phyloP scores from a whole-genome alignment of 176 grass and related monocot species.

The Carex pumila region DNA sequence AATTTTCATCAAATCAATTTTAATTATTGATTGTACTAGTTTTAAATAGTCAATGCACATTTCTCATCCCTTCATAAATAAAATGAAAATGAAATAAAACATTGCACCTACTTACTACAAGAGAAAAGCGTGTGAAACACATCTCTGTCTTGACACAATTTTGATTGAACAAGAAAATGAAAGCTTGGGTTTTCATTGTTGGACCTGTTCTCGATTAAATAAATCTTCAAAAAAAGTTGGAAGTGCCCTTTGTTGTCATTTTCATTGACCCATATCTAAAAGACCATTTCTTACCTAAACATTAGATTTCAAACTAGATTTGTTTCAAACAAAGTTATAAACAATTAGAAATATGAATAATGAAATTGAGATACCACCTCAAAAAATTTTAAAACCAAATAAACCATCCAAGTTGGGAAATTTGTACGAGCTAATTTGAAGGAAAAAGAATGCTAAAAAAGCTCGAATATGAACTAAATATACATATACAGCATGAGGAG shows the following conservation, averaged over 20 bases:
- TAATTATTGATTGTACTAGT: background rate
- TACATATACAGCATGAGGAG: constrained; percentile 14
- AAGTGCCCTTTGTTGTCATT: background rate
- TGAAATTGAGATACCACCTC: background rate
- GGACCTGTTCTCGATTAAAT: background rate
- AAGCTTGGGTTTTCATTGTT: background rate
- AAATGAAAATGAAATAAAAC: background rate
- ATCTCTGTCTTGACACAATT: background rate
- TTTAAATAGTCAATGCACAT: background rate
- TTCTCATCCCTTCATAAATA: background rate
- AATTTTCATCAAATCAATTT: background rate
- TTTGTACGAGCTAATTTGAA: background rate
- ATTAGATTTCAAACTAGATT: background rate
- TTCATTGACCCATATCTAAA: background rate
- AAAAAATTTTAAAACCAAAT: background rate
- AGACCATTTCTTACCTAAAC: background rate
- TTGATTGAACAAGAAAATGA: background rate
- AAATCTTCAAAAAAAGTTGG: background rate
- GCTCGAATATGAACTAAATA: background rate
- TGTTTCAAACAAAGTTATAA: background rate
- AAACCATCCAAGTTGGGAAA: background rate
- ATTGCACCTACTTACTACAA: background rate
- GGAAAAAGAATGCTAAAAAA: constrained; percentile 2
- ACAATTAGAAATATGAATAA: background rate
- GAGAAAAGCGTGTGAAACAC: background rate